Percentiles rank a stretch among this genome's conserved stretches.
Evolutionary conservation across 768 basidiomycete genomes (phyloP).

Genomic region (Macrolepiota fuliginosa): DNA sequence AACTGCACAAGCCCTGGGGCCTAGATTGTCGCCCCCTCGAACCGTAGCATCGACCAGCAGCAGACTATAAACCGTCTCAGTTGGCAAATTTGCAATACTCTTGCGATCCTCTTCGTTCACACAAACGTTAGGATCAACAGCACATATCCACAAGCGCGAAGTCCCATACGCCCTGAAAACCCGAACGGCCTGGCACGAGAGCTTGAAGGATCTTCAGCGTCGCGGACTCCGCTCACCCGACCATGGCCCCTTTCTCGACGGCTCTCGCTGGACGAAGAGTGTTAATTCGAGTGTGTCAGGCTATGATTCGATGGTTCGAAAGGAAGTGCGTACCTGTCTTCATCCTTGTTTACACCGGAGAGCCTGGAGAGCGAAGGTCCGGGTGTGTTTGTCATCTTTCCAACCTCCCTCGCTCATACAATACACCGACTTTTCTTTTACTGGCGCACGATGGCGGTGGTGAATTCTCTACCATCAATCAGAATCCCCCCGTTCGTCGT

Average conservation of each 20-base stretch:
- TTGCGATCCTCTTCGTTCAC: background rate
- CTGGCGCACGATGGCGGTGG: too few species aligned
- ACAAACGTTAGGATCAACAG: too few species aligned
- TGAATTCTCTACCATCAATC: background rate
- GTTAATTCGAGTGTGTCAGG: background rate
- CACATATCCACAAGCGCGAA: too few species aligned
- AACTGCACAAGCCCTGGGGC: too few species aligned
- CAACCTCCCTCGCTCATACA: background rate
- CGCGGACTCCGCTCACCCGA: too few species aligned
- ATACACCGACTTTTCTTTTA: too few species aligned
- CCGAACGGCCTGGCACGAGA: too few species aligned
- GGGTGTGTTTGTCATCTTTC: background rate
- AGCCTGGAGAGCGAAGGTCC: background rate
- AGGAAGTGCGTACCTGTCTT: background rate
- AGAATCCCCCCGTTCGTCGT: background rate
- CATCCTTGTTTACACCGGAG: background rate
- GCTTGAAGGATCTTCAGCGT: too few species aligned
- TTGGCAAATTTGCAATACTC: constrained; percentile 6
- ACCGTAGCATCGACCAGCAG: background rate
- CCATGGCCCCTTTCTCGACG: background rate
- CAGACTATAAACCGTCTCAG: constrained; percentile 3
- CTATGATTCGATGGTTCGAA: background rate
- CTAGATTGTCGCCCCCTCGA: too few species aligned
- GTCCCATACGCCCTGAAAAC: too few species aligned
- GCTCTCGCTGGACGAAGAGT: too few species aligned